Evolutionary conservation across 1,284 basidiomycete species (phyloP), one percentile per base, ranked within the genome.

Genomic region (Puccinia triticina): DNA sequence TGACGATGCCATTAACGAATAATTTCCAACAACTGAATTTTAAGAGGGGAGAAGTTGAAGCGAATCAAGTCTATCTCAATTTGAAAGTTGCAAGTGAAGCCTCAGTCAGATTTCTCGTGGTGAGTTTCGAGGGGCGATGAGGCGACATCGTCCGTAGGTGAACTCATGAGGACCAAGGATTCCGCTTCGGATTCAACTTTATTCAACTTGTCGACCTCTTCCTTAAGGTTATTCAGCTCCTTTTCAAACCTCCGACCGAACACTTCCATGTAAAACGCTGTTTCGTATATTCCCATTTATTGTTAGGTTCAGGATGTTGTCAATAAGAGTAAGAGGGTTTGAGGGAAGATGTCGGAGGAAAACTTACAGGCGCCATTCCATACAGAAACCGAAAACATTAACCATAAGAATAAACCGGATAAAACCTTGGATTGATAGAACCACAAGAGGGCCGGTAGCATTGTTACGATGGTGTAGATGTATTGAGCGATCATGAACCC

Each of bases 381-480:
- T 8, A 84, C 85, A 14, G 84, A 84, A 7, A 85, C 83, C n/a
- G 78, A 83, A n/a, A 85, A 86, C 37, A 86, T 77, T 53, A 71
- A 84, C 40, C 83, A 67, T 53, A 86, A 79, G 83, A 85, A 86
- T n/a, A 85, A 61, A 18, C 81, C 77, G 4, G 84, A 85, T 77
- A 84, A 83, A 81, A 84, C 74, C 72, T 85, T 86, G 40, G 83
- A 84, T 76, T 85, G 83, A 84, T 85, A 86, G 72, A 84, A 79
- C 83, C 53, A 86, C 78, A 82, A 83, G 75, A 83, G 84, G 82
- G 74, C 85, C 32, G 66, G 86, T 79, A 73, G 83, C 71, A 86
- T 84, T 4, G 86, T 86, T 16, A 86, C 83, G 67, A 86, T 84
- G 8, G 86, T 86, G 77, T 85, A 85, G 11, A 85, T 67, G n/a